These are phyloP conservation scores for Yamadazyma spencermartinsiae DNA, from an alignment of 1,139 yeast species.

Conservation along the genomic window DNA sequence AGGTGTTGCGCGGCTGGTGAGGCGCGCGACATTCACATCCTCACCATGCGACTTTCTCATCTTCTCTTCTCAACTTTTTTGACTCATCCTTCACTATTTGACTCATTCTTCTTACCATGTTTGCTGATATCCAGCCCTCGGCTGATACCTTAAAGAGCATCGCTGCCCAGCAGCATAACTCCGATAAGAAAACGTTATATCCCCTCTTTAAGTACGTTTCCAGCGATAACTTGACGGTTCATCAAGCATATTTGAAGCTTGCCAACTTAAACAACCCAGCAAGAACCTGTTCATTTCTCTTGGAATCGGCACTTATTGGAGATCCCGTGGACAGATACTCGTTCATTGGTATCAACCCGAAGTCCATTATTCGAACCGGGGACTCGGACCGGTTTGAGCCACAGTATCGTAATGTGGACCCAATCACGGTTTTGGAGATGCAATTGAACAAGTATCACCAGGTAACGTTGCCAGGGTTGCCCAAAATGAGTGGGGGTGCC, in stretches of 20 bases:
- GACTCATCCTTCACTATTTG: no score
- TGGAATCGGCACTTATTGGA: conserved; percentile 88
- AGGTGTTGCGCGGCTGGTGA: no score
- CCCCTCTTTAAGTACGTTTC: conserved; percentile 78
- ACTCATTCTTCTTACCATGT: background rate
- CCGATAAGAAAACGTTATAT: conserved; percentile 50
- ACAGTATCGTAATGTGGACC: conserved; percentile 59
- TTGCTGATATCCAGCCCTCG: conserved; percentile 58
- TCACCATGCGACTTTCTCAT: no score
- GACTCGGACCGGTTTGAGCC: conserved; percentile 32
- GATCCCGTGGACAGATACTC: conserved; percentile 89
- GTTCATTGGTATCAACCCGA: conserved; percentile 84
- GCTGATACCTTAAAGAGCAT: conserved; percentile 49
- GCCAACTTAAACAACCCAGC: conserved; percentile 66
- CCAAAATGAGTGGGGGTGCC: conserved; percentile 91
- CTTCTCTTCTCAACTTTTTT: background rate
- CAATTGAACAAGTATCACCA: conserved; percentile 67
- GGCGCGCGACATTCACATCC: no score
- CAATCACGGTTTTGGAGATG: conserved; percentile 68
- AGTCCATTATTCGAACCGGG: conserved; percentile 81
- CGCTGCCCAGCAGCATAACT: conserved; percentile 35
- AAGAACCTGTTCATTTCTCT: conserved; percentile 70
- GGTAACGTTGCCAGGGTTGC: conserved; percentile 78
- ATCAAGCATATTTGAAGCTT: conserved; percentile 82
- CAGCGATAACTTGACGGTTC: conserved; percentile 82